Evolutionary conservation across 169 alveolate genomes (phyloP), one percentile per base, ranked within the genome.

Genomic region (Plasmodium cynomolgi): DNA sequence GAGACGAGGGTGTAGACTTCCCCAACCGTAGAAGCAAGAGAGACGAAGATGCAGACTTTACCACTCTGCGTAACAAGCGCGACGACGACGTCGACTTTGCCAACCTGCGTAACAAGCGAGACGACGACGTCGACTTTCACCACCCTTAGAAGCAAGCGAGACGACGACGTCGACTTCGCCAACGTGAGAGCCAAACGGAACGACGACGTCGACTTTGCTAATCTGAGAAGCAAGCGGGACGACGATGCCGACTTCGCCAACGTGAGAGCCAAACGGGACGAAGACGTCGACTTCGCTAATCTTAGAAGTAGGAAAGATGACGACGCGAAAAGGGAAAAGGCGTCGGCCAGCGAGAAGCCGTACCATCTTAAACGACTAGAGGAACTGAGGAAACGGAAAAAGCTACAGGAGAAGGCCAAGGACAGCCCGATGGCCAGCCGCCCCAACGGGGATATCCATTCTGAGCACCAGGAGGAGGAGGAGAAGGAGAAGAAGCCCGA

Each of bases 371-470:
- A 41, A 71, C 82, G 58, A 47, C 74, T 91, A 71, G 95, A 91
- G 74, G 84, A 81, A 44, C 50, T 81, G 54, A 91, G 95, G 83
- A 91, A 81, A 71, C 41, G 82, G 82, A 90, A n/a, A n/a, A n/a
- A 90, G 50, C 26, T 41, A 79, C 31, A 33, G 37, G 79, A 86
- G 34, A 44, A 37, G 44, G 7, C 62, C 1, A 41, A 41, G 6
- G 7, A n/a, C n/a, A n/a, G n/a, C n/a, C n/a, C n/a, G n/a, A n/a
- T n/a, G n/a, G n/a, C n/a, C n/a, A n/a, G n/a, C n/a, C n/a, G n/a
- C n/a, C n/a, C n/a, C n/a, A n/a, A n/a, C n/a, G n/a, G n/a, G n/a
- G n/a, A n/a, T n/a, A n/a, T n/a, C n/a, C n/a, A n/a, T n/a, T n/a
- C n/a, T n/a, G n/a, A n/a, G n/a, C n/a, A n/a, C n/a, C n/a, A 41